Percentiles rank a stretch among this genome's conserved stretches.
Conservation (phyloP, 2,329 filamentous ascomycete species). For the Rhinocladiella similis region DNA sequence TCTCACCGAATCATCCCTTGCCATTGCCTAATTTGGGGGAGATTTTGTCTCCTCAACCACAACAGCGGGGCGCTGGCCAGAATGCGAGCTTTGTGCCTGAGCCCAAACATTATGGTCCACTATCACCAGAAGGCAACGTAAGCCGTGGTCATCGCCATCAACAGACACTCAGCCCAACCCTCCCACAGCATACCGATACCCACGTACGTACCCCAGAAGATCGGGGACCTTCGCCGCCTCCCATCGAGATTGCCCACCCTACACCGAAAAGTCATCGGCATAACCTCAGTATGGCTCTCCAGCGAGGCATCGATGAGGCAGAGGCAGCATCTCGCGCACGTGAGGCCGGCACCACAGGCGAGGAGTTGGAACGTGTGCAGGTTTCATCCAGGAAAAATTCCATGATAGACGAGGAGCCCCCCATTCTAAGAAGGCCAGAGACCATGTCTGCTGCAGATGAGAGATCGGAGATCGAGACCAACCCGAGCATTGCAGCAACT, state of each 20-base stretch:
- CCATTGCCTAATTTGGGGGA: constrained; percentile 43
- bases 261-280: constrained; percentile 65
- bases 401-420: constrained; percentile 43
- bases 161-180: constrained; percentile 28
- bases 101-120: constrained; percentile 1
- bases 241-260: constrained; percentile 58
- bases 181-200: constrained; percentile 17
- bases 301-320: constrained; percentile 80
- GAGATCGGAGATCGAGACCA: constrained; percentile 62
- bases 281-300: constrained; percentile 74
- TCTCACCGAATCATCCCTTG: constrained; percentile 62
- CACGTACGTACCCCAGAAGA: constrained; percentile 19
- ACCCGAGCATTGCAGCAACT: constrained; percentile 70
- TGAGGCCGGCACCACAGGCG: constrained; percentile 26
- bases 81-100: constrained; percentile 5
- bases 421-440: constrained; percentile 28
- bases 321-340: constrained; percentile 56
- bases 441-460: constrained; percentile 26
- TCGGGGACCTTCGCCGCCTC: constrained; percentile 29
- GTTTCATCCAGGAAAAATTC: constrained; percentile 30
- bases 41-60: constrained; percentile 65
- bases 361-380: constrained; percentile 26
- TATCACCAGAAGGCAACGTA: constrained; percentile 12
- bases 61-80: constrained; percentile 8
- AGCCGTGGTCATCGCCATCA: constrained; percentile 48